phyloP scores from a whole-genome alignment of 257 asterid genomes.

The Nicotiana tabacum region DNA sequence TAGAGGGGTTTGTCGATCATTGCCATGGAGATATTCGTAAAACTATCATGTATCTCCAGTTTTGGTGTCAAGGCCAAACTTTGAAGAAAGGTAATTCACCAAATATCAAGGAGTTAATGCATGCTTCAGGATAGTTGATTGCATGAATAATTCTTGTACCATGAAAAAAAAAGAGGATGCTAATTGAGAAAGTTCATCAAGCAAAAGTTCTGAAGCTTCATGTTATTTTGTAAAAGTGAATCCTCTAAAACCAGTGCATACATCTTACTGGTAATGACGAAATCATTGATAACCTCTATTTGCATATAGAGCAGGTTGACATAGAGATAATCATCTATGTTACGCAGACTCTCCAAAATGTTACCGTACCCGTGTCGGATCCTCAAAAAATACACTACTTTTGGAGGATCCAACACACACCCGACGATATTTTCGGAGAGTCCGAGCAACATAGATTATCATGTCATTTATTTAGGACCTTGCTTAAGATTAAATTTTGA shows the following conservation, averaged over 20 bases:
- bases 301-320: background rate
- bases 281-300: background rate
- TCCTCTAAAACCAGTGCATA: background rate
- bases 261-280: background rate
- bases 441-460: background rate
- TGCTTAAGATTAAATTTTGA: background rate
- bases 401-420: no score
- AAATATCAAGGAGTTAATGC: conserved; percentile 7
- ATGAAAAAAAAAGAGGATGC: background rate
- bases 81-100: conserved; percentile 43
- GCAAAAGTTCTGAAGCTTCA: background rate
- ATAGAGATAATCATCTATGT: background rate
- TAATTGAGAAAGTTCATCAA: background rate
- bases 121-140: conserved; percentile 19
- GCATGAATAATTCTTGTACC: background rate
- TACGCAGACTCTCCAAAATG: no score
- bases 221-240: background rate
- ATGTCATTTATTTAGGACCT: background rate
- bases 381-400: no score
- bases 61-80: conserved; percentile 83
- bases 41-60: conserved; percentile 80
- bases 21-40: conserved; percentile 87
- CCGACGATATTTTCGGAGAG: no score
- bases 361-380: no score
- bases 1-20: conserved; percentile 56